phyloP scores from a whole-genome alignment of 2,329 filamentous ascomycete genomes.

The Ceratocystis smalleyi region DNA sequence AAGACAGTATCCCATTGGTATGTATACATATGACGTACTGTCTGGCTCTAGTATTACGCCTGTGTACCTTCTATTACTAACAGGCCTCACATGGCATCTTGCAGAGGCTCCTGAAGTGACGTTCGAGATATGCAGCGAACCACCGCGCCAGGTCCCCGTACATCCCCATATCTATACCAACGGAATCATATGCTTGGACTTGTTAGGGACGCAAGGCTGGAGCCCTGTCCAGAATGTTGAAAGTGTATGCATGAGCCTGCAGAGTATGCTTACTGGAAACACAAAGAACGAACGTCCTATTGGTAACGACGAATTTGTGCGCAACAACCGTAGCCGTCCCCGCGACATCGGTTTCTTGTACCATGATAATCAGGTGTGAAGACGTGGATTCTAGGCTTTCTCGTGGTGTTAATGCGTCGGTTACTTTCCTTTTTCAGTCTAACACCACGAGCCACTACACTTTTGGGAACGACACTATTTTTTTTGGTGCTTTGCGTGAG shows the following conservation, averaged over 20 bases:
- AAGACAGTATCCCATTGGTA: slow-evolving; percentile 78
- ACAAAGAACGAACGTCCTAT: slow-evolving; percentile 78
- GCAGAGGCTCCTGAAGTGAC: slow-evolving; percentile 87
- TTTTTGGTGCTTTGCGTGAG: not conserved
- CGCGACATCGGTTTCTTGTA: slow-evolving; percentile 88
- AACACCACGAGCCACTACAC: not conserved
- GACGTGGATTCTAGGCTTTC: not conserved
- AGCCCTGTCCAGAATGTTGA: slow-evolving; percentile 94
- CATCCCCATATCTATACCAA: slow-evolving; percentile 98
- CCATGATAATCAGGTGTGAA: slow-evolving; percentile 66
- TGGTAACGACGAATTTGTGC: slow-evolving; percentile 80
- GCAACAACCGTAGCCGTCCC: slow-evolving; percentile 60
- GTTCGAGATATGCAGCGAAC: slow-evolving; percentile 50
- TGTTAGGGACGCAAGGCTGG: slow-evolving; percentile 80
- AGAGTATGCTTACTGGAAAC: slow-evolving; percentile 96
- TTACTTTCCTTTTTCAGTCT: not conserved
- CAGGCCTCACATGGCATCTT: not conserved
- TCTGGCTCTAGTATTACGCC: not conserved
- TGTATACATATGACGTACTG: slow-evolving; percentile 16
- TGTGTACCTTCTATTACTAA: not conserved
- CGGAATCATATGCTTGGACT: slow-evolving; percentile 93
- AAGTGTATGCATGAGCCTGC: slow-evolving; percentile 89
- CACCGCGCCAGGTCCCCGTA: slow-evolving; percentile 57
- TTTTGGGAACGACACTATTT: not conserved
- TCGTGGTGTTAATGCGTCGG: not conserved